Evolutionary conservation across 495 filamentous ascomycete species (phyloP).

Genomic region (Rusavskia elegans): DNA sequence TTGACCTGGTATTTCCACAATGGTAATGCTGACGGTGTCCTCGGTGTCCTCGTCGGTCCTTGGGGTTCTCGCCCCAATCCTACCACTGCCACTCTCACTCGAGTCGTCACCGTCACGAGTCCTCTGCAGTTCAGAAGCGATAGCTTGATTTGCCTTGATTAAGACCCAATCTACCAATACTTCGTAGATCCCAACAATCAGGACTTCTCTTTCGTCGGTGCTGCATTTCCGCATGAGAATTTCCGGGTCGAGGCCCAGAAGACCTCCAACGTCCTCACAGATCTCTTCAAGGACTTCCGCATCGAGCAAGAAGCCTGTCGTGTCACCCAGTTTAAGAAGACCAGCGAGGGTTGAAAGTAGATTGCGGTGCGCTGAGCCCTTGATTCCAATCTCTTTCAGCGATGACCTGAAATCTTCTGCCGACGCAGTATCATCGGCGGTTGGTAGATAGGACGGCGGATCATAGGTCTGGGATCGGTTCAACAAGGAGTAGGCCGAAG

Average conservation of each 20-base stretch:
- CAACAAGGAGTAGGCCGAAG: conserved; percentile 61
- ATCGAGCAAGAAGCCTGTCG: conserved; percentile 70
- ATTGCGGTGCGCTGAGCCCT: conserved; percentile 61
- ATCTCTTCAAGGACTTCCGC: conserved; percentile 71
- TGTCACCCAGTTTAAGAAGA: conserved; percentile 81
- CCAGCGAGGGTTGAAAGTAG: conserved; percentile 74
- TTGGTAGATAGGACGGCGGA: conserved; percentile 81
- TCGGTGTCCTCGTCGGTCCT: conserved; percentile 47
- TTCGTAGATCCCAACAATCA: conserved; percentile 83
- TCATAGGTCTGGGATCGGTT: conserved; percentile 69
- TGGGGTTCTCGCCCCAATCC: conserved; percentile 38
- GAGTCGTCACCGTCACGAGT: conserved; percentile 46
- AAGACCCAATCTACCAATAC: conserved; percentile 93
- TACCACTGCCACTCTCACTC: conserved; percentile 36
- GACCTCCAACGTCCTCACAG: conserved; percentile 76
- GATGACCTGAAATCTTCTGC: conserved; percentile 82
- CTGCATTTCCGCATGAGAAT: conserved; percentile 62
- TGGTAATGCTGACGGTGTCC: conserved; percentile 77
- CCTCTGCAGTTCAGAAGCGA: conserved; percentile 52
- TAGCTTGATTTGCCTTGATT: conserved; percentile 74
- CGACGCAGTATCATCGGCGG: conserved; percentile 81
- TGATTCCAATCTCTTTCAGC: conserved; percentile 82
- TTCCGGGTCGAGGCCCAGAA: conserved; percentile 78
- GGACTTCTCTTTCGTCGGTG: conserved; percentile 63
- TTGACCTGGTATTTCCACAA: conserved; percentile 72